phyloP scores from a whole-genome alignment of 179 eudicot species.

The Heliamphora pulchella region DNA sequence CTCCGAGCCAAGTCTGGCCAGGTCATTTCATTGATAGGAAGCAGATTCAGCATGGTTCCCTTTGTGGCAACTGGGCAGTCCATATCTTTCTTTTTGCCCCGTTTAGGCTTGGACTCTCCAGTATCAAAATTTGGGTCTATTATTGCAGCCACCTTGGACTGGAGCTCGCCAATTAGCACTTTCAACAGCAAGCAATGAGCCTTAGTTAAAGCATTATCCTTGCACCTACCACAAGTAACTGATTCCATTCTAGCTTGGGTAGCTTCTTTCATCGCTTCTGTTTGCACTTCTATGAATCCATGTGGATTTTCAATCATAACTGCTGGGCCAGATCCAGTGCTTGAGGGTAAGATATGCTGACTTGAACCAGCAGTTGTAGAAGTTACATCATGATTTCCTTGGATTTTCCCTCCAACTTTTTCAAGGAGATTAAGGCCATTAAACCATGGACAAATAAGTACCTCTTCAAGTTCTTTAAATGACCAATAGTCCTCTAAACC shows the following conservation, averaged over 20 bases:
- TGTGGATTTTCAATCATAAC: constrained; percentile 23
- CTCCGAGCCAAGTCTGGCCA: constrained; percentile 82
- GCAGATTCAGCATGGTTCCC: constrained; percentile 40
- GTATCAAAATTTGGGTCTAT: constrained; percentile 46
- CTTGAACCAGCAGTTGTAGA: constrained; percentile 25
- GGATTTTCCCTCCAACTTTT: constrained; percentile 23
- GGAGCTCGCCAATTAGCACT: constrained; percentile 57
- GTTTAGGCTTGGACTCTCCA: constrained; percentile 45
- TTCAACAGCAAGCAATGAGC: constrained; percentile 43
- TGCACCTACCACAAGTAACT: constrained; percentile 27
- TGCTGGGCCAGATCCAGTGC: constrained; percentile 26
- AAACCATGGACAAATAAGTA: constrained; percentile 51
- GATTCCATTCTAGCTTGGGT: constrained; percentile 27
- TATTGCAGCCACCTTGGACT: constrained; percentile 45
- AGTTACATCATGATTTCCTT: constrained; percentile 19
- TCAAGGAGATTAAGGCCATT: constrained; percentile 24
- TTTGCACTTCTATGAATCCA: constrained; percentile 27
- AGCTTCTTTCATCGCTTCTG: constrained; percentile 23
- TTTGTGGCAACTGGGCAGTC: constrained; percentile 38
- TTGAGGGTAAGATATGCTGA: constrained; percentile 28
- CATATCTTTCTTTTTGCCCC: constrained; percentile 50
- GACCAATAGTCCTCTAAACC: constrained; percentile 32
- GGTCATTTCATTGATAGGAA: constrained; percentile 59
- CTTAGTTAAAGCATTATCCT: constrained; percentile 30
- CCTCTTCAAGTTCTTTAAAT: constrained; percentile 49